Base-by-base conservation (phyloP, 208 protist species). In the Leishmania braziliensis region DNA sequence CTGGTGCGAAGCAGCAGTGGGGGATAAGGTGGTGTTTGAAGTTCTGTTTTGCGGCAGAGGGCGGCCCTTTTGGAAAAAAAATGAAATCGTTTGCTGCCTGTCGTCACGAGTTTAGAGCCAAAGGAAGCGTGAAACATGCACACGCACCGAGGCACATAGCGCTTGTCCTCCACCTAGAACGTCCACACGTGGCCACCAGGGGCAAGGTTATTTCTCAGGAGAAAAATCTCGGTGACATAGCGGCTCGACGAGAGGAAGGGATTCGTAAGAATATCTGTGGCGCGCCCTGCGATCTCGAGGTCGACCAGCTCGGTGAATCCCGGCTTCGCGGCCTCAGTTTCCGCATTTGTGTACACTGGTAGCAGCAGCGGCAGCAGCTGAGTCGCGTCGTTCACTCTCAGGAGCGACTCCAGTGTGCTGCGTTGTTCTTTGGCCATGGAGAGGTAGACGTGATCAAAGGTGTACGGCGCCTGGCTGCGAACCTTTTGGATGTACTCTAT, bases 151-250 rank as follows among this genome's bases (percentile, higher is more conserved):
- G 2, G 29, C 56, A 51, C 50, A 60, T 29, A 78, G 56, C 33
- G 18, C 12, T 1, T n/a, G 56, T 33, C 36, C 66, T n/a, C 66
- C 66, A 18, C 12, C 66, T 81, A 94, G 58, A 94, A 91, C 39
- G 88, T 84, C 84, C 86, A 88, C 6, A 95, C 65, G 26, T 75
- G 69, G 20, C 58, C 66, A 18, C 29, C 43, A 16, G 88, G 76
- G 10, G 60, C 81, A 14, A 95, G 58, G 8, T 78, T 62, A 75
- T 92, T 53, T 10, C 84, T 72, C 5, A 95, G 86, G 62, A 93
- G 73, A 69, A 88, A 95, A 26, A 65, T 69, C 76, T 95, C 91
- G 54, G 88, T 69, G 10, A 89, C 87, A 68, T 90, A 89, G 54
- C 84, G 86, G 62, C 89, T 91, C 0, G 86, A 23, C 0, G 39